Evolutionary conservation across 2,329 filamentous ascomycete genomes (phyloP).

Genomic region (Aureobasidium sp.): DNA sequence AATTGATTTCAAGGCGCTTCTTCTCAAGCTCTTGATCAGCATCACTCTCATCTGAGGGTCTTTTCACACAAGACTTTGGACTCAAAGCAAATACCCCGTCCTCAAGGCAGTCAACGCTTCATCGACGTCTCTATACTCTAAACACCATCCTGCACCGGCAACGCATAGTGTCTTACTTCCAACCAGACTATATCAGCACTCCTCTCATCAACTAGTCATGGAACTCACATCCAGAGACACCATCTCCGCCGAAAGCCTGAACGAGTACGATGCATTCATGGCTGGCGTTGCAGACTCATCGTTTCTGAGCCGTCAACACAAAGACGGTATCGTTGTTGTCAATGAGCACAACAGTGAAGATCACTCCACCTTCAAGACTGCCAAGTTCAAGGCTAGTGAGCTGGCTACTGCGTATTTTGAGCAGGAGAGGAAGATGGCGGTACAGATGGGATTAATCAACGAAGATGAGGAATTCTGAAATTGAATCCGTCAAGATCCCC

Average conservation of each 20-base stretch:
- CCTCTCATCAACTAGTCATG: background rate
- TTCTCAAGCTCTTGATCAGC: too few species aligned
- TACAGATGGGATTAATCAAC: background rate
- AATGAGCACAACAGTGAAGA: background rate
- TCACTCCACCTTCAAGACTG: background rate
- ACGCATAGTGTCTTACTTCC: too few species aligned
- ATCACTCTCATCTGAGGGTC: too few species aligned
- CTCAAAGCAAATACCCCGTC: too few species aligned
- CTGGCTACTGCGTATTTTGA: background rate
- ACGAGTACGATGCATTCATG: background rate
- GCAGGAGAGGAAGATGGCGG: background rate
- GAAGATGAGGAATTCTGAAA: too few species aligned
- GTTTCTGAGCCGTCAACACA: background rate
- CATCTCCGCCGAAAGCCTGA: background rate
- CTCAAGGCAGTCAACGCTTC: too few species aligned
- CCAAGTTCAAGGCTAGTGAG: background rate
- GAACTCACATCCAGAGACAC: background rate
- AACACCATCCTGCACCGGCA: too few species aligned
- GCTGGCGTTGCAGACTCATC: background rate
- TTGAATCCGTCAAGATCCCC: too few species aligned
- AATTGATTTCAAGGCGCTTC: too few species aligned
- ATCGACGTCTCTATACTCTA: too few species aligned
- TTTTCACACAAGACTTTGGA: too few species aligned
- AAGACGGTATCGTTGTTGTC: background rate
- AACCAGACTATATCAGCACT: background rate